Evolutionary conservation across 805 yeast species (phyloP), one percentile per base, ranked within the genome.

Genomic region (Candida glaebosa): DNA sequence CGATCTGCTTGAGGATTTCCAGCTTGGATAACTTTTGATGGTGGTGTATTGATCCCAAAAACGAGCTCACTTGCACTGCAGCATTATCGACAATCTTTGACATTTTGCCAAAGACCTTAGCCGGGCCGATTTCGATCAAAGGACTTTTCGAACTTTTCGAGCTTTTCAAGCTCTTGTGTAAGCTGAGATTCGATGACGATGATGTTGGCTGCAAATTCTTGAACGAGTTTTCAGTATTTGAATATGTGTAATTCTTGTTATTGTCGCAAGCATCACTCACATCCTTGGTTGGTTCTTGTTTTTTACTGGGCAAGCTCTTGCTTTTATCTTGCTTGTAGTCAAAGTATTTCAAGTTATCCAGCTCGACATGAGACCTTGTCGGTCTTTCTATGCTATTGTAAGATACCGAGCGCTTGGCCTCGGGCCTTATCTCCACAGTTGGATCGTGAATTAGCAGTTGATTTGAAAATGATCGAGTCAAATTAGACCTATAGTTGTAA

Each of bases 161-260:
- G 4, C 15, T 34, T 43, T 43, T 34, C 4, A 25, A 14, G 4
- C 15, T 18, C 10, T 18, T 18, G 5, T 18, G 25, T 19, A 34
- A 34, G 20, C 37, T 34, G 12, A 32, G 17, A 16, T 32, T 16
- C 7, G 37, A 34, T 5, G 37, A 5, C 12, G 37, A 34, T 12
- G 37, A 34, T 5, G 18, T 7, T 12, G 18, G 18, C 18, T 19
- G 28, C 32, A 50, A 43, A 31, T 40, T 38, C 33, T 40, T 36
- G 33, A 51, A 54, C 5, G 58, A 51, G 33, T 57, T 57, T 24
- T 56, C 60, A 14, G 61, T 54, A 22, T 44, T 39, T 18, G 38
- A 19, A 9, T 32, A 19, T 8, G 18, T 25, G 9, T 26, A 10
- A 6, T 28, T 28, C 14, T 28, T 28, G 14, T 28, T 28, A 24